Evolutionary conservation across 805 yeast genomes (phyloP), one percentile per base, ranked within the genome.

Genomic region (Maudiozyma pseudohumilis): DNA sequence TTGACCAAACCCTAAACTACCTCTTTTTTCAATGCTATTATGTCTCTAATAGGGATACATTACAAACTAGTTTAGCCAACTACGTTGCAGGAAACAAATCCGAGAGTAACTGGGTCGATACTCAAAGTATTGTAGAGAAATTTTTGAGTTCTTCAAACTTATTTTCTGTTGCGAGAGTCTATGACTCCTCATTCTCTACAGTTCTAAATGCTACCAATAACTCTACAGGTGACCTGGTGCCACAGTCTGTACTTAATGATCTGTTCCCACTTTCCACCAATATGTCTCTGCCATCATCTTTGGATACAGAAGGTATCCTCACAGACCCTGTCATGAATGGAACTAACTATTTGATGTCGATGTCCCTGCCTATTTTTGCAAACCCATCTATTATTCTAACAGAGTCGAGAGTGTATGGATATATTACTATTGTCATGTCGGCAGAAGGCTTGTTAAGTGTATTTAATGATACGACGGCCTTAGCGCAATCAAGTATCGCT

Each of bases 31-130:
- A 85, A 56, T 70, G 78, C 2, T 69, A 70, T 40, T 77, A 81
- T 65, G 61, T 86, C 8, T 63, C 84, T 1, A 65, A 75, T 3
- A 69, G 78, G 47, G 82, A 76, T 40, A 57, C 77, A 1, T 53
- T 87, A 7, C 79, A 77, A 43, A 49, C 59, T 11, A 76, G 92
- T 0, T 61, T 86, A 34, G 66, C 77, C 2, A 65, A 72, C 32
- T 75, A 75, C 53, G 68, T 74, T 32, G 87, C 89, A 0, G 95
- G 95, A 12, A 85, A 85, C 55, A 68, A 69, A 23, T 69, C 86
- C 0, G 54, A 46, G 2, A 51, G 66, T 5, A 62, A 72, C 44
- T 61, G 80, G 75, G 41, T 62, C 26, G 57, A 50, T 10, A 70
- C 80, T 11, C 43, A 55, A 34, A 57, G 67, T 23, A 64, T 74